Evolutionary conservation across 176 grass and related monocot species (phyloP), one percentile per base, ranked within the genome.

Genomic region (Musa schizocarpa): DNA sequence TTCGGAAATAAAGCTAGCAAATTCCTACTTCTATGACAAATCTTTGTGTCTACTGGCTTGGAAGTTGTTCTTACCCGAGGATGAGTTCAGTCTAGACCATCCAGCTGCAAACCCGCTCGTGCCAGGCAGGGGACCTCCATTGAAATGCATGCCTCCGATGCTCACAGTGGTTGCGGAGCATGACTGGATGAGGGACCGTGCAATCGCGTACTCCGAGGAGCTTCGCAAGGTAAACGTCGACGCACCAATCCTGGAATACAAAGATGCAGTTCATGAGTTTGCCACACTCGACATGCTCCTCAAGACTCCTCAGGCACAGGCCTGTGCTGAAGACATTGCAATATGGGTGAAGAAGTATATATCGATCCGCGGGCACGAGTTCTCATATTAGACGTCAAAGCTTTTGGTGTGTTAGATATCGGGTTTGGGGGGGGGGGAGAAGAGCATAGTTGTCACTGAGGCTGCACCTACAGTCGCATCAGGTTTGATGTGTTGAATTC

Each of bases 321-420:
- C 89, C 22, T 96, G 92, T 55, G 89, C 87, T 0, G 89, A 96
- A 81, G 92, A 96, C 76, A 86, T 96, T 19, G 89, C 92, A 22
- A 96, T 96, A 79, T 96, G 92, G 92, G 86, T 89, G 87, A 96
- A 96, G 82, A 96, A 96, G 72, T 88, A 96, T 54, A 96, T 96
- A 51, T 96, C 92, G 5, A 87, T 96, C 34, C 65, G 92, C 61
- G 92, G 92, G 8, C 92, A 96, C 1, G 92, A 96, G 76, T 89
- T 96, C 80, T 96, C 92, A 0, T 96, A 96, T 84, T 96, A 96
- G 89, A 64, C 79, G 27, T 13, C 55, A 57, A 43, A 43, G 34
- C 34, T 43, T 43, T 43, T 43, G 34, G 34, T 43, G 34, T 43
- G 34, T 43, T 43, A 43, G 34, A 43, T 43, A 43, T 43, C 4